Evolutionary conservation across 257 asterid species (phyloP), one percentile per base, ranked within the genome.

Genomic region (Fraxinus pennsylvanica): DNA sequence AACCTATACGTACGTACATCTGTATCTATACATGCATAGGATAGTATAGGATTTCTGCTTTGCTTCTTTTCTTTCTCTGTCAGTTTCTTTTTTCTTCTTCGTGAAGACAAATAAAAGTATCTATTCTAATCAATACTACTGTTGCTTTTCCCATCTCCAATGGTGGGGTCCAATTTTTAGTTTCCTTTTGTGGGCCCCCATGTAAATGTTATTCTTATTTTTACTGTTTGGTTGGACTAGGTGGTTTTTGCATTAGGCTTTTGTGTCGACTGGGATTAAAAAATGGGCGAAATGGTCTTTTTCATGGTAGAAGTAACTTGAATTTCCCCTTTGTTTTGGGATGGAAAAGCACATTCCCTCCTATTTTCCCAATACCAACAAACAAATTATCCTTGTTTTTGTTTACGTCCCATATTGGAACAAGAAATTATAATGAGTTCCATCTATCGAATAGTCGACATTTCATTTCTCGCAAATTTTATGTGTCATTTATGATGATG

Each of bases 171-270:
- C 88, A 84, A 76, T 6, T 25, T 15, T 9, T 19, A 3, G 67
- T 7, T 38, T 17, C 50, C 70, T 36, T 80, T 82, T 59, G 71
- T 83, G 82, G 87, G 84, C 59, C 79, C 79, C 87, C 85, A 79
- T 76, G 9, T 5, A 78, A 36, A 67, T 72, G 45, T 43, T 12
- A 19, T 38, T 79, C 75, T 82, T 79, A 38, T 30, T 30, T 76
- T 79, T 69, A 71, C 67, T 77, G 74, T 78, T 72, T 70, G 67
- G 67, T 29, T 21, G 65, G 74, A 32, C 65, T 77, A 27, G 78
- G 50, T 22, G 36, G 69, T 30, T 75, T 39, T 59, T 74, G 79
- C 35, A 76, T 70, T 57, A 52, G 13, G 78, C 79, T 73, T 75
- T 72, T 19, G 73, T 36, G 29, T 10, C 14, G 57, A 47, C 38